phyloP scores from a whole-genome alignment of 805 yeast genomes.

The Candida methanosorbosa region DNA sequence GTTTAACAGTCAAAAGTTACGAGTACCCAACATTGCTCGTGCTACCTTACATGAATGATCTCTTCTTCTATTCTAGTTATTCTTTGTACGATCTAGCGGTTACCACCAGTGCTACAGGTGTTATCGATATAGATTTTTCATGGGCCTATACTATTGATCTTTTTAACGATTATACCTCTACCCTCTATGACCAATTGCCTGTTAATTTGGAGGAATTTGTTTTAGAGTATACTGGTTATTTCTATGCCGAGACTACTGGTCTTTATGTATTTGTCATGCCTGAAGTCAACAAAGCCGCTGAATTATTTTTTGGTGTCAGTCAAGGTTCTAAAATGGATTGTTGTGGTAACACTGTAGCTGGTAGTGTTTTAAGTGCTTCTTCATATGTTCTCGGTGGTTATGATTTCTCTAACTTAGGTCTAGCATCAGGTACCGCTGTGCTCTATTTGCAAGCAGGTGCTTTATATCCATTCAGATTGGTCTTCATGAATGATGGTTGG shows the following conservation, averaged over 20 bases:
- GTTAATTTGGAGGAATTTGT: not conserved
- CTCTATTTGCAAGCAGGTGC: not conserved
- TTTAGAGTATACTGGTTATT: conserved; percentile 5
- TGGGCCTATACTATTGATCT: not conserved
- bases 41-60: too few species aligned
- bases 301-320: conserved; percentile 2
- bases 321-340: conserved; percentile 2
- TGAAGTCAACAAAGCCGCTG: conserved; percentile 2
- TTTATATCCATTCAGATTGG: not conserved
- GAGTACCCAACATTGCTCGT: too few species aligned
- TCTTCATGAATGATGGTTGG: not conserved
- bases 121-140: not conserved
- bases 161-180: not conserved
- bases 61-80: too few species aligned
- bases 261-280: conserved; percentile 1
- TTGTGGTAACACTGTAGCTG: conserved; percentile 2
- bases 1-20: too few species aligned
- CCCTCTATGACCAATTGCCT: not conserved
- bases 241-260: conserved; percentile 4
- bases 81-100: not conserved
- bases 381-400: not conserved
- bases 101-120: not conserved
- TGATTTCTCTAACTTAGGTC: not conserved
- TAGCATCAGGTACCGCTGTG: not conserved
- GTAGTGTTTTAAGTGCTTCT: not conserved